A percentile compares a stretch with the other conserved stretches of the same genome.
phyloP scores from a whole-genome alignment of 2,329 filamentous ascomycete species.

The Leptographium wingfieldii region DNA sequence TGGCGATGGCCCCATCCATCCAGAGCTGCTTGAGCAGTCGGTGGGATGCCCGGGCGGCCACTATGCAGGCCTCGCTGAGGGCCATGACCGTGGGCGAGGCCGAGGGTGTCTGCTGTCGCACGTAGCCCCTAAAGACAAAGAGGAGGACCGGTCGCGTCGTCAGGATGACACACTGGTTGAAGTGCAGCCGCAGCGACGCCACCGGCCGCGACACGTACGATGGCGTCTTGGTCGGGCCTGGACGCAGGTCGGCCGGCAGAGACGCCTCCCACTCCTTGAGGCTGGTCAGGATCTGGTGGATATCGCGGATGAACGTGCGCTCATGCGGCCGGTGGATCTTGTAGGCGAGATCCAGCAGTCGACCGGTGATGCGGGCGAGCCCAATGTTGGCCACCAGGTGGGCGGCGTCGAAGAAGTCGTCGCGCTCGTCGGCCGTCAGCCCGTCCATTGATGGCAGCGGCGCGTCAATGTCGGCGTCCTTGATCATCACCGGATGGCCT shows the following conservation, averaged over 20 bases:
- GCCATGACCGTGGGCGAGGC: constrained; percentile 16
- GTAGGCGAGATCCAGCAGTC: constrained; percentile 2
- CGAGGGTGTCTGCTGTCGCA: neutral
- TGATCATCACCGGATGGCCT: constrained; percentile 2
- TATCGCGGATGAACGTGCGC: neutral
- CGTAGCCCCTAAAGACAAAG: neutral
- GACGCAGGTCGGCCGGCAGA: neutral
- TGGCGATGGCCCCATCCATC: constrained; percentile 16
- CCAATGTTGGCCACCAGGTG: constrained; percentile 1
- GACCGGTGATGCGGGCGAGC: neutral
- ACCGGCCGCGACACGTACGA: constrained; percentile 1
- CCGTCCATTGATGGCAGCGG: neutral
- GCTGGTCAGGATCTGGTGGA: neutral
- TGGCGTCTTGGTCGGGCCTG: neutral
- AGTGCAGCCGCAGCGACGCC: neutral
- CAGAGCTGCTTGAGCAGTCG: constrained; percentile 16
- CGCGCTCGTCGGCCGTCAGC: neutral
- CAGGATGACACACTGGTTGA: constrained; percentile 4
- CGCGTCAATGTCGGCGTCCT: constrained; percentile 1
- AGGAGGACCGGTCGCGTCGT: constrained; percentile 1
- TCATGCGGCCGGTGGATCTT: constrained; percentile 1
- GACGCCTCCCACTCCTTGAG: constrained; percentile 9
- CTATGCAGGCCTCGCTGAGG: constrained; percentile 19
- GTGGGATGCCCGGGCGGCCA: constrained; percentile 15
- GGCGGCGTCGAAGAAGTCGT: neutral